Percentiles rank a stretch among this genome's conserved stretches.
Conservation (phyloP, 495 filamentous ascomycete genomes). For the Aspergillus ostianus region DNA sequence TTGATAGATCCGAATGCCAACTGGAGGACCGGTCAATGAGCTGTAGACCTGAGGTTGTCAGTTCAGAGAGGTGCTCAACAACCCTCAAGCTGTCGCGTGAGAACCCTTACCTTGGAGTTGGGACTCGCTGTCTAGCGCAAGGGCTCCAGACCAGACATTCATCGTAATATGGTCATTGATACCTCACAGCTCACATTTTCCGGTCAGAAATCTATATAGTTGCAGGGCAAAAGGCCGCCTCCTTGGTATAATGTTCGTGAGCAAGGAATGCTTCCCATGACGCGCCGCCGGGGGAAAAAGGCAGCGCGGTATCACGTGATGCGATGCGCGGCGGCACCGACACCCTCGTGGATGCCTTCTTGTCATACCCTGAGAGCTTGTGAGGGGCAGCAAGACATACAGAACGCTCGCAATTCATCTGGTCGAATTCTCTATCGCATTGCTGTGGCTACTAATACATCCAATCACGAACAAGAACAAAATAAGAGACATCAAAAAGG, state of each 20-base stretch:
- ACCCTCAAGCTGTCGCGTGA: background rate
- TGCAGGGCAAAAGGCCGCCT: background rate
- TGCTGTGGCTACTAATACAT: background rate
- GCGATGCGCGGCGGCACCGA: background rate
- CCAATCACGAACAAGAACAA: background rate
- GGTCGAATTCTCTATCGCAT: background rate
- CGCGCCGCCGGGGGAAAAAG: constrained; percentile 5
- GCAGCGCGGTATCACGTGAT: constrained; percentile 18
- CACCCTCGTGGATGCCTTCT: background rate
- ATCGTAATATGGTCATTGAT: constrained; percentile 22
- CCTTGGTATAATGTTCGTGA: background rate
- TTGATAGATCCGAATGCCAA: constrained; percentile 41
- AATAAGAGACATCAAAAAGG: background rate
- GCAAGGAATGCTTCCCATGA: constrained; percentile 3
- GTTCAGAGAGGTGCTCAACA: background rate
- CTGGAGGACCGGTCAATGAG: constrained; percentile 37
- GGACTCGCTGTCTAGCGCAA: constrained; percentile 28
- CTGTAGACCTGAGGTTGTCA: constrained; percentile 31
- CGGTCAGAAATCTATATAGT: constrained; percentile 1
- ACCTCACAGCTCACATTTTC: constrained; percentile 13
- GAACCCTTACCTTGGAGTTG: constrained; percentile 35
- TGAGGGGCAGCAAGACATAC: background rate
- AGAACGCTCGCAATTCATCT: background rate
- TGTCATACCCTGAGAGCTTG: background rate
- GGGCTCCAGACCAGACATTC: constrained; percentile 41